Conservation (phyloP, 441 rosid genomes). For the Adansonia madagascariensis region DNA sequence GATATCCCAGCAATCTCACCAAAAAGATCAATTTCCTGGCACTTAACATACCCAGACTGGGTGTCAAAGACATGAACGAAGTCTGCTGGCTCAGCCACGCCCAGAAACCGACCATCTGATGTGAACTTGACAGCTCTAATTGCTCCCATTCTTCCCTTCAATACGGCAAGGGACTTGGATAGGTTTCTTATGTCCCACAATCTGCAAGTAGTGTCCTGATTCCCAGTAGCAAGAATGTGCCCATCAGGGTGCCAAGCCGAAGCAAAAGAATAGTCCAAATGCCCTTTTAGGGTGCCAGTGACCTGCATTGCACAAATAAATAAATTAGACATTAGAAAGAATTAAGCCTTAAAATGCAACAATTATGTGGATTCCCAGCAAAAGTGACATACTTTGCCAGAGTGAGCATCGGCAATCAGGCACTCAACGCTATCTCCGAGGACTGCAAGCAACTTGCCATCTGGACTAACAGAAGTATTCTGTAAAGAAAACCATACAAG, state of each 20-base stretch:
- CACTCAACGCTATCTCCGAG: constrained; percentile 68
- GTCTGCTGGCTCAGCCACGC: constrained; percentile 77
- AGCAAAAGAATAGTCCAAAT: constrained; percentile 71
- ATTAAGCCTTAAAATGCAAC: neutral
- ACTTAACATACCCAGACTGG: constrained; percentile 43
- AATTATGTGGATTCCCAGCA: neutral
- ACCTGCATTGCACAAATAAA: constrained; percentile 31
- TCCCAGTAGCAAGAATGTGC: constrained; percentile 66
- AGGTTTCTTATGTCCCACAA: constrained; percentile 72
- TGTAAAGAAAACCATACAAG: constrained; percentile 22
- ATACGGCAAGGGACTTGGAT: constrained; percentile 50
- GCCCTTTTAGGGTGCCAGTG: constrained; percentile 55
- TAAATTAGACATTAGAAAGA: neutral
- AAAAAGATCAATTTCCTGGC: constrained; percentile 73
- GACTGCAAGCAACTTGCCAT: constrained; percentile 62
- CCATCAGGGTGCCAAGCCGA: constrained; percentile 85
- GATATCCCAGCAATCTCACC: constrained; percentile 76
- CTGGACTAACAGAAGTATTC: constrained; percentile 63
- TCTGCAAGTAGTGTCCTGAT: constrained; percentile 79
- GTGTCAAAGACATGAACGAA: constrained; percentile 65
- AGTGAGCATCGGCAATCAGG: constrained; percentile 55
- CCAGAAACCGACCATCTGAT: constrained; percentile 63
- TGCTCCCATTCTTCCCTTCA: constrained; percentile 79
- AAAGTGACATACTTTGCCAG: constrained; percentile 53
- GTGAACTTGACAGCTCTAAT: constrained; percentile 67